Evolutionary conservation across 1,284 basidiomycete species (phyloP), one percentile per base, ranked within the genome.

Genomic region (Paramarasmius palmivorus): DNA sequence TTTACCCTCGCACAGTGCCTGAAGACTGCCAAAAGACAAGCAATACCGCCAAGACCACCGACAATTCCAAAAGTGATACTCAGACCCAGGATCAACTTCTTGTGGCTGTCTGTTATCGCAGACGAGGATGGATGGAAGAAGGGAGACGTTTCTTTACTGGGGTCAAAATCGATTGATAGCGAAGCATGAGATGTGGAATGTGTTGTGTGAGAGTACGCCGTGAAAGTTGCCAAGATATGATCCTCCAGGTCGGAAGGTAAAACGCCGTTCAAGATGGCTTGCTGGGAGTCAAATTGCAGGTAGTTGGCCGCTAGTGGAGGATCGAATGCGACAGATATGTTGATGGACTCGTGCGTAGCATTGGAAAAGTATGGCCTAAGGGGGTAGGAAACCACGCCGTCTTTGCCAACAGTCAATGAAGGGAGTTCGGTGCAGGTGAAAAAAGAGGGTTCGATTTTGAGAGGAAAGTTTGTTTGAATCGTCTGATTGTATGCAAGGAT

Each of bases 401-500:
- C 83, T 72, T 57, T 77, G 66, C 55, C 70, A 34, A 76, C 75
- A 39, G 78, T 68, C 51, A 88, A 69, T n/a, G 79, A 71, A 4
- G 84, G 81, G 36, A 92, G 68, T 12, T 72, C 71, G 17, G 79
- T 67, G n/a, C 70, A 60, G 15, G 77, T 77, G 68, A 95, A 93
- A 63, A 81, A 85, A 0, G 90, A 87, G 4, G 86, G 78, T 19
- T 85, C 84, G 22, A 90, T 68, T 14, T 77, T 77, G 50, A 95
- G 59, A 4, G 78, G 73, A 36, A 93, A 70, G 52, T 78, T 83
- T 12, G 85, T 83, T 46, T 77, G 68, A 52, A 89, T 59, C 0
- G 83, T 80, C 64, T 92, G 89, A 63, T 88, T 87, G 64, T 84
- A 83, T 35, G 86, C 82, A 14, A 67, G 74, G 15, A 95, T 63